Percentiles rank a stretch among this genome's conserved stretches.
These are phyloP conservation scores for Pelargonium citronellum DNA, from an alignment of 441 rosid species.

Conservation along the genomic window DNA sequence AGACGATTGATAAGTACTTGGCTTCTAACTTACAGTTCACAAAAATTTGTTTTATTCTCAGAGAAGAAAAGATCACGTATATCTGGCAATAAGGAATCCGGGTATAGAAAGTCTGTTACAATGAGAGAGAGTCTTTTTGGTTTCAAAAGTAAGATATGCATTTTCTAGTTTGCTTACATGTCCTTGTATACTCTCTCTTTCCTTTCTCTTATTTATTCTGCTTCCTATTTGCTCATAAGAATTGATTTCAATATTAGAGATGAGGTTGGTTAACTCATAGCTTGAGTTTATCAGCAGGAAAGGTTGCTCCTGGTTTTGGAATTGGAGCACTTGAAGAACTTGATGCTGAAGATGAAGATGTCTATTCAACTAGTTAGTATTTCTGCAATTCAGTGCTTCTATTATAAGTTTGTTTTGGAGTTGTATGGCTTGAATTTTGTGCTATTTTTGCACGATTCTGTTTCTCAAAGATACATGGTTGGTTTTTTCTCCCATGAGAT, in stretches of 20 bases:
- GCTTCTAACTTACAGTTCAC: constrained; percentile 17
- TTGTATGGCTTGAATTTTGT: not conserved
- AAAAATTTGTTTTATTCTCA: constrained; percentile 30
- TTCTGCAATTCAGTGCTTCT: constrained; percentile 1
- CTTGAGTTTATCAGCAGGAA: constrained; percentile 69
- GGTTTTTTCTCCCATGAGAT: not conserved
- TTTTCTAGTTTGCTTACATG: constrained; percentile 4
- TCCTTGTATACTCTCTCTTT: constrained; percentile 4
- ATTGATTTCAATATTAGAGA: constrained; percentile 10
- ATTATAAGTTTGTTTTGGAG: not conserved
- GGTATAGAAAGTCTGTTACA: constrained; percentile 43
- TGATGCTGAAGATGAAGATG: constrained; percentile 95
- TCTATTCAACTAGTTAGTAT: constrained; percentile 59
- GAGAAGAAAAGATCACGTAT: constrained; percentile 63
- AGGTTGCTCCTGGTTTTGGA: constrained; percentile 91
- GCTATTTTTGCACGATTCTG: not conserved
- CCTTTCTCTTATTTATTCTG: constrained; percentile 7
- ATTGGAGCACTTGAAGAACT: constrained; percentile 98
- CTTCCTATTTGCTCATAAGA: constrained; percentile 12
- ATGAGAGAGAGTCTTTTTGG: constrained; percentile 68
- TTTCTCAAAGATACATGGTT: not conserved
- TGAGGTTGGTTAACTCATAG: constrained; percentile 30
- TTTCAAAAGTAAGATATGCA: constrained; percentile 56
- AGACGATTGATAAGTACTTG: constrained; percentile 18
- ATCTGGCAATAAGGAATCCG: constrained; percentile 44